A percentile compares a stretch with the other conserved stretches of the same genome.
Evolutionary conservation across 371 early-diverging fungal genomes (phyloP).

Genomic region (Mortierella sp.): DNA sequence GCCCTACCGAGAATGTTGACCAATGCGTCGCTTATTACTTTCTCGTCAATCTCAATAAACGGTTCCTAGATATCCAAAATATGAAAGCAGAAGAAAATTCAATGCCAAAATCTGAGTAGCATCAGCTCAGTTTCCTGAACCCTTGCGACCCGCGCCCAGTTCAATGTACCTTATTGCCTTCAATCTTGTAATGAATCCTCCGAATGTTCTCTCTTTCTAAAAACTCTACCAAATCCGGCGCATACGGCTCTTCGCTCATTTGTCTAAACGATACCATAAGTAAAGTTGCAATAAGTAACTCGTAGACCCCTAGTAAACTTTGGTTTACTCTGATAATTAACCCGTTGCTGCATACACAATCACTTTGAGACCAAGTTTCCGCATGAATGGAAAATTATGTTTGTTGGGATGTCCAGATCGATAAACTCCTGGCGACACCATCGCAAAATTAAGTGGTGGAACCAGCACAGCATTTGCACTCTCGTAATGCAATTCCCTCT

Average conservation of each 20-base stretch:
- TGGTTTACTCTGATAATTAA: not conserved
- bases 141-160: not conserved
- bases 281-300: not conserved
- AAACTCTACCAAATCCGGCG: conserved; percentile 84
- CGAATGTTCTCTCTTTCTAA: conserved; percentile 78
- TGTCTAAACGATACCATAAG: conserved; percentile 60
- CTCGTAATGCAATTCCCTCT: conserved; percentile 49
- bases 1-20: conserved; percentile 75
- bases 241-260: conserved; percentile 85
- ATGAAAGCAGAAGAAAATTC: not conserved
- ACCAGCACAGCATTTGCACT: conserved; percentile 69
- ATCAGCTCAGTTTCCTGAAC: no score
- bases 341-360: conserved; percentile 70
- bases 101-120: no score
- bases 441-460: conserved; percentile 92
- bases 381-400: conserved; percentile 84
- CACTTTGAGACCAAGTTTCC: conserved; percentile 79
- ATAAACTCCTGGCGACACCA: conserved; percentile 89
- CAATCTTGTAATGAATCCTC: conserved; percentile 82
- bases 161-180: conserved; percentile 83
- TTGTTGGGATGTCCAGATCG: conserved; percentile 89
- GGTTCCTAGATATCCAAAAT: conserved; percentile 77
- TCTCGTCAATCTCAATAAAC: conserved; percentile 88
- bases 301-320: not conserved
- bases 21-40: conserved; percentile 82